A percentile compares a stretch with the other conserved stretches of the same genome.
phyloP scores from a whole-genome alignment of 169 alveolate species.

The Toxoplasma gondii region DNA sequence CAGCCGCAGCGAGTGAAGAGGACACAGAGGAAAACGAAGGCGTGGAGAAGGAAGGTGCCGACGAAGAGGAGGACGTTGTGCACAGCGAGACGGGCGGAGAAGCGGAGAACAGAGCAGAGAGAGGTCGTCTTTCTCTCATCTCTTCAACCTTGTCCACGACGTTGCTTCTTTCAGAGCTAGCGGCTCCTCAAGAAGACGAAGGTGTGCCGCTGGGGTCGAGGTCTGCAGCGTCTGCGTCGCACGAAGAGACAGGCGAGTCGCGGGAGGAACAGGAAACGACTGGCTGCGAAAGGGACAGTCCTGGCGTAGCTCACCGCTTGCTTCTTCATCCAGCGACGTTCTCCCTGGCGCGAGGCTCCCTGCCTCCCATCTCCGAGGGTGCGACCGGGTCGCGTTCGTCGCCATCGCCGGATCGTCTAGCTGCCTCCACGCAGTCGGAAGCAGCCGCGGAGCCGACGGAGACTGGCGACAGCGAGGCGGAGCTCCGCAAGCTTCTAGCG shows the following conservation, averaged over 20 bases:
- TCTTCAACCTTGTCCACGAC: neutral
- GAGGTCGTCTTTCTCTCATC: neutral
- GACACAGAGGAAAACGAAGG: neutral
- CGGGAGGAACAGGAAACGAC: no score
- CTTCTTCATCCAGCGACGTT: no score
- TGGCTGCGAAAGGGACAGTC: no score
- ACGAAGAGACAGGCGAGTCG: no score
- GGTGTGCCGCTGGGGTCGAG: neutral
- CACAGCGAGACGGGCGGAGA: neutral
- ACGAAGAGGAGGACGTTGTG: neutral
- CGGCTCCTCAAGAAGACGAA: neutral
- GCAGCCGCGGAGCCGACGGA: neutral
- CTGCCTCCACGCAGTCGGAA: neutral
- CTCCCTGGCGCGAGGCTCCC: neutral
- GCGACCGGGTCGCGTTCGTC: neutral
- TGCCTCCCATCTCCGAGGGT: neutral
- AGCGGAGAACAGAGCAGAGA: neutral
- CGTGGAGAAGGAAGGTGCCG: neutral
- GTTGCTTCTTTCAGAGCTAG: neutral
- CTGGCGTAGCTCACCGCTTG: no score
- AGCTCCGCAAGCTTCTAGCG: neutral
- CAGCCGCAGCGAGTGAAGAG: neutral
- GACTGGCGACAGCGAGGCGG: neutral
- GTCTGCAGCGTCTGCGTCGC: no score
- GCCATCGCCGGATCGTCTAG: neutral